Evolutionary conservation across 345 rosid species (phyloP).

Genomic region (Fremontodendron californicum): DNA sequence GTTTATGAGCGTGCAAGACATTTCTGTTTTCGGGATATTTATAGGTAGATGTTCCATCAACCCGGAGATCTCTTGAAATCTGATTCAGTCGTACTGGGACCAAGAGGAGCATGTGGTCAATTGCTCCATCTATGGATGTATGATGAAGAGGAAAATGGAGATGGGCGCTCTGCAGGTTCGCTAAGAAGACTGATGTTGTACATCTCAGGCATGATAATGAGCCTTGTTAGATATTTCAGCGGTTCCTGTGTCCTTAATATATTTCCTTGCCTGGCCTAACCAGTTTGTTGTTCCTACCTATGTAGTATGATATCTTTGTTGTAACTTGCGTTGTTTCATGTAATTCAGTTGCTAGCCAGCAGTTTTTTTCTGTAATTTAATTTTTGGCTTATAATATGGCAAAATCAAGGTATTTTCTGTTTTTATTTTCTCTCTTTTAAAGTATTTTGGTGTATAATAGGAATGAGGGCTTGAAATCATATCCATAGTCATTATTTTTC

Average conservation of each 20-base stretch:
- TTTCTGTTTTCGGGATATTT: not conserved
- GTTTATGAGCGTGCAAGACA: not conserved
- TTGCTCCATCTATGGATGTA: too few relatives aligned
- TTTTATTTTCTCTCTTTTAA: too few relatives aligned
- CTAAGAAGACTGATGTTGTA: not conserved
- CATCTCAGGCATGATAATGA: not conserved
- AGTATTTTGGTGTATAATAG: too few relatives aligned
- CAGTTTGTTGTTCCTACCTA: not conserved
- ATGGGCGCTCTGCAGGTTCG: not conserved
- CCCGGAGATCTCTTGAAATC: not conserved
- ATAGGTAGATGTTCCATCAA: not conserved
- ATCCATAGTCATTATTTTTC: too few relatives aligned
- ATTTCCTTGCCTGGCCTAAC: not conserved
- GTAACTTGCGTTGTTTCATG: not conserved
- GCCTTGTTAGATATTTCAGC: not conserved
- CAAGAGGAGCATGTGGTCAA: too few relatives aligned
- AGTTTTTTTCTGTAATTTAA: not conserved
- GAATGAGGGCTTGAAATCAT: too few relatives aligned
- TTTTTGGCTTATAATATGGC: not conserved
- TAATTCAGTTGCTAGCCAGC: not conserved
- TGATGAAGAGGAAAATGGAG: not conserved
- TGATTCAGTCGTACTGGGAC: slow-evolving; percentile 1
- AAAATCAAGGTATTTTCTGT: not conserved
- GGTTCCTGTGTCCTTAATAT: not conserved
- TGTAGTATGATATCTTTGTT: not conserved